Evolutionary conservation across 75 land plant genomes (phyloP).

Genomic region (Cunninghamia lanceolata): DNA sequence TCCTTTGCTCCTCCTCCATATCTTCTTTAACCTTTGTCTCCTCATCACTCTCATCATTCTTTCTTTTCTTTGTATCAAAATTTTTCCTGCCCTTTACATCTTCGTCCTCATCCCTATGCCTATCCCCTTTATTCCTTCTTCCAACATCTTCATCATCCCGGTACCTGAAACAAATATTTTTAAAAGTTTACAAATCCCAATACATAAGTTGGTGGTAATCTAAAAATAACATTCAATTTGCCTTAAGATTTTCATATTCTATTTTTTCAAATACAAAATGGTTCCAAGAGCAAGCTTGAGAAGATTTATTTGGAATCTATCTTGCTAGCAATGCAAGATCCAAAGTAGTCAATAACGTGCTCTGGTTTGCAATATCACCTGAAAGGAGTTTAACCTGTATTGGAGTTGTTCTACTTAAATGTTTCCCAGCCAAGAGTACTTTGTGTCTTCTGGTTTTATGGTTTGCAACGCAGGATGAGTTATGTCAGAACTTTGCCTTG

Average conservation of each 20-base stretch:
- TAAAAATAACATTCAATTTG: not conserved
- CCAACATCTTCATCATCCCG: conserved; percentile 15
- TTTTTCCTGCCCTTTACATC: conserved; percentile 17
- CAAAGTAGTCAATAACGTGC: too few relatives aligned
- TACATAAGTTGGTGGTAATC: not conserved
- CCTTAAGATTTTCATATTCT: not conserved
- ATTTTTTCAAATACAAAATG: not conserved
- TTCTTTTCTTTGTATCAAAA: conserved; percentile 22
- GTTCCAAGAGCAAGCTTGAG: too few relatives aligned
- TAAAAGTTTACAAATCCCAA: not conserved
- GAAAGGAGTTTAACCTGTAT: too few relatives aligned
- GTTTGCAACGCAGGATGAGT: too few relatives aligned
- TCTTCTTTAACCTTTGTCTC: conserved; percentile 48
- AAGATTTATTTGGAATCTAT: too few relatives aligned
- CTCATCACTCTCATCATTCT: conserved; percentile 51
- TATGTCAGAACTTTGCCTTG: too few relatives aligned
- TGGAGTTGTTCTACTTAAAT: too few relatives aligned
- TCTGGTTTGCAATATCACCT: too few relatives aligned
- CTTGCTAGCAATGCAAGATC: too few relatives aligned
- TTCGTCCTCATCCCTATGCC: conserved; percentile 39
- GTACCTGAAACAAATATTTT: not conserved
- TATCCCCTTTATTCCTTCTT: conserved; percentile 18
- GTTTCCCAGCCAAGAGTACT: too few relatives aligned
- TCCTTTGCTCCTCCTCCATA: conserved; percentile 80
- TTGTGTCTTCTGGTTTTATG: too few relatives aligned